Conservation (phyloP, 2,329 filamentous ascomycete genomes). For the Clarireedia homoeocarpa region DNA sequence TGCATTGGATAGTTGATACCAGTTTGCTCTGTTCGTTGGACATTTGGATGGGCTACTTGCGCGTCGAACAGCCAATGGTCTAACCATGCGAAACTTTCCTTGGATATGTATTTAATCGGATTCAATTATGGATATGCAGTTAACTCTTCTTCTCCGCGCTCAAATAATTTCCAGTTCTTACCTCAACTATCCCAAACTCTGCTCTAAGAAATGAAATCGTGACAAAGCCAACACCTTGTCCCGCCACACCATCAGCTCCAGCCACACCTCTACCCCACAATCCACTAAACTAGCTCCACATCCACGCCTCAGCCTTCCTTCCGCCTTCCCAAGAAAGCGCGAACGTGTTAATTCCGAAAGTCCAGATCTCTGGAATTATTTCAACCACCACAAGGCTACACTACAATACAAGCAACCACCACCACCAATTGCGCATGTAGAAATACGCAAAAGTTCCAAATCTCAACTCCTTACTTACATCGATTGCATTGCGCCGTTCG, state of each 20-base stretch:
- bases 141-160: not conserved
- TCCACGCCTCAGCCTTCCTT: not conserved
- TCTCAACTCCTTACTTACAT: not conserved
- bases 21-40: not conserved
- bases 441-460: not conserved
- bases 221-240: not conserved
- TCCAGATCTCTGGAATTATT: not conserved
- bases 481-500: not conserved
- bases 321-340: slow-evolving; percentile 1
- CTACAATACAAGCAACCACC: not conserved
- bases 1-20: not conserved
- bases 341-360: slow-evolving; percentile 19
- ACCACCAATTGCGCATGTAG: slow-evolving; percentile 1
- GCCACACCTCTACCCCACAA: slow-evolving; percentile 18
- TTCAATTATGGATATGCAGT: not conserved
- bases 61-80: not conserved
- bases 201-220: no score
- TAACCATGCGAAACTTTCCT: not conserved
- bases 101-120: not conserved
- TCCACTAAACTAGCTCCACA: slow-evolving; percentile 9
- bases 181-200: no score
- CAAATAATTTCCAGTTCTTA: not conserved
- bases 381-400: not conserved
- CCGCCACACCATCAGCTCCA: slow-evolving; percentile 7
- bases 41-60: not conserved